Evolutionary conservation across 2,329 filamentous ascomycete species (phyloP).

Genomic region (Graphilbum ipis-grandicollis): DNA sequence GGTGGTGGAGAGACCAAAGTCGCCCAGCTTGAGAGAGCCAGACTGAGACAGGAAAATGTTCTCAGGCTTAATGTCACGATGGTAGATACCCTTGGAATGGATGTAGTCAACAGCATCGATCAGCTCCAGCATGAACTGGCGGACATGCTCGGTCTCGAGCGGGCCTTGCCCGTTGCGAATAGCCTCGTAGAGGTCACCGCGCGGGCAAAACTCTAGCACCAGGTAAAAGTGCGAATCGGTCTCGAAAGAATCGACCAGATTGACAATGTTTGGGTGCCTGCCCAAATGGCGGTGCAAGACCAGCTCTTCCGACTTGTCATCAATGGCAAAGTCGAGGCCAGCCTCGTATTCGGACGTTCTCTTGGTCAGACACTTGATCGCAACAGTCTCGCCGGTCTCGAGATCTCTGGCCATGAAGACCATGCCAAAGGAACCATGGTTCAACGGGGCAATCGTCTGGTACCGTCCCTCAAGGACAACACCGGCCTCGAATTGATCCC

Average conservation of each 20-base stretch:
- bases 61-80: slow-evolving; percentile 98
- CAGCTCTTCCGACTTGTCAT: slow-evolving; percentile 70
- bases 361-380: slow-evolving; percentile 94
- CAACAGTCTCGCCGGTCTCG: slow-evolving; percentile 61
- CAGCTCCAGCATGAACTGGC: slow-evolving; percentile 91
- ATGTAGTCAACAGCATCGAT: slow-evolving; percentile 80
- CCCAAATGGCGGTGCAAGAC: slow-evolving; percentile 65
- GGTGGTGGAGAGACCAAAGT: slow-evolving; percentile 84
- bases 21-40: slow-evolving; percentile 87
- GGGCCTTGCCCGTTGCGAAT: slow-evolving; percentile 81
- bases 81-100: slow-evolving; percentile 80
- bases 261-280: slow-evolving; percentile 81
- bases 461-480: slow-evolving; percentile 79
- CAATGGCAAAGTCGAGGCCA: slow-evolving; percentile 50
- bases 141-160: slow-evolving; percentile 87
- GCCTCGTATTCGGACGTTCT: slow-evolving; percentile 42
- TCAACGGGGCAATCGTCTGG: slow-evolving; percentile 80
- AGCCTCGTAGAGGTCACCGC: slow-evolving; percentile 93
- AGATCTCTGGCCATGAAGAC: slow-evolving; percentile 84
- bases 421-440: slow-evolving; percentile 98
- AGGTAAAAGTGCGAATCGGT: slow-evolving; percentile 80
- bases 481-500: slow-evolving; percentile 62
- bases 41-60: slow-evolving; percentile 88
- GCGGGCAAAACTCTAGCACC: slow-evolving; percentile 86
- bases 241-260: slow-evolving; percentile 79